Evolutionary conservation across 2,329 filamentous ascomycete species (phyloP), one percentile per base, ranked within the genome.

Genomic region (Ilyonectria robusta): DNA sequence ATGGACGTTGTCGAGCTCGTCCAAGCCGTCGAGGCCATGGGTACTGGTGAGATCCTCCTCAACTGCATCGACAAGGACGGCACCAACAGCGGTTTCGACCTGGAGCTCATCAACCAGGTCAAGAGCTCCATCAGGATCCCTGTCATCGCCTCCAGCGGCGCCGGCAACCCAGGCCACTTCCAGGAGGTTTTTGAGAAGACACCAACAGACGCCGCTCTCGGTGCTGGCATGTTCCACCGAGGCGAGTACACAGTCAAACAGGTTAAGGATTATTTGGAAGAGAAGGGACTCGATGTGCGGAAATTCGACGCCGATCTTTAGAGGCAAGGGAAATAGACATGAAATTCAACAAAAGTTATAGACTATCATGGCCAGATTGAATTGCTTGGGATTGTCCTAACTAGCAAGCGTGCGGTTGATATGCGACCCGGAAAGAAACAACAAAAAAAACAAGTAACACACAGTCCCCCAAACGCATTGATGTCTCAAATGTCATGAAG

Each of bases 21-120:
- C 10, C 90, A 89, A 73, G 96, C 96, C 13, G 95, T 98, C 40
- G 94, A 99, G 83, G 94, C 94, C 63, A 97, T 99, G 94, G 96
- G 96, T 59, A 89, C 93, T 2, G 96, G 96, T 63, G 96, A 99
- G 85, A 93, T 99, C 65, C 84, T 99, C 58, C 89, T 99, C 63
- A 99, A 99, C 83, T 98, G 95, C 84, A 99, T 99, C 76, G 96
- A 99, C 84, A 94, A 93, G 78, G 96, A 99, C 80, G 96, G 96
- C 60, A 96, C 93, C 63, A 98, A 97, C 83, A 93, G 89, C 74
- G 96, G 96, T 1, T 99, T 98, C 78, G 96, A 99, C 81, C 86
- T 97, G 10, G 96, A 98, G 84, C 86, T 99, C 62, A 94, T 99
- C 75, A 84, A 88, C 57, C 93, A 95, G 78, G 95, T 98, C 66